phyloP scores from a whole-genome alignment of 495 filamentous ascomycete genomes.

The Penicillium longicatenatum region DNA sequence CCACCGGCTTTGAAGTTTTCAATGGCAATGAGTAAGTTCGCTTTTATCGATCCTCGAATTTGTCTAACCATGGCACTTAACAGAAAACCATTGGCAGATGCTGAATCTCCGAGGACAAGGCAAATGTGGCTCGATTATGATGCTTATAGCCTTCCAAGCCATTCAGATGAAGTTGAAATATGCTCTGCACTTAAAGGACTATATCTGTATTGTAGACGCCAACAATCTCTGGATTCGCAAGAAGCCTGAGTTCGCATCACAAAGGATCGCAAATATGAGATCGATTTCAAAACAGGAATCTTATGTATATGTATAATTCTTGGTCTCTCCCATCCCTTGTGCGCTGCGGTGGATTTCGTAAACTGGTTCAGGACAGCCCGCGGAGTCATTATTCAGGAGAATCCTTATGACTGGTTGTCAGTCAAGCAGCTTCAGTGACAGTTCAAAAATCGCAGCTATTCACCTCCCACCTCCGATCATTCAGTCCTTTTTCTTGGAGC shows the following conservation, averaged over 20 bases:
- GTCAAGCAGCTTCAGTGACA: constrained; percentile 21
- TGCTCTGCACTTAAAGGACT: constrained; percentile 28
- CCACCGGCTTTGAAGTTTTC: constrained; percentile 27
- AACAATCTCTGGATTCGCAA: constrained; percentile 22
- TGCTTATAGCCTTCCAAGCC: constrained; percentile 27
- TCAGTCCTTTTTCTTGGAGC: constrained; percentile 8
- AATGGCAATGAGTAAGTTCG: constrained; percentile 33
- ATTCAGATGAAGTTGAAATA: constrained; percentile 32
- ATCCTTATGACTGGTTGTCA: constrained; percentile 13
- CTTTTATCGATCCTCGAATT: constrained; percentile 27
- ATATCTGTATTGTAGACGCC: constrained; percentile 29
- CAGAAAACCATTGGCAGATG: constrained; percentile 35
- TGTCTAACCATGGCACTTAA: constrained; percentile 25
- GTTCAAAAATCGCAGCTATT: constrained; percentile 14
- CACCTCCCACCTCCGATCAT: constrained; percentile 5
- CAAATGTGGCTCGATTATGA: constrained; percentile 39
- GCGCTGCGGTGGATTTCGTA: constrained; percentile 11
- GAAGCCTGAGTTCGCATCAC: constrained; percentile 22
- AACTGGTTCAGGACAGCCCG: constrained; percentile 13
- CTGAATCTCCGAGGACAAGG: constrained; percentile 41
- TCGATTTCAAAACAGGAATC: constrained; percentile 15
- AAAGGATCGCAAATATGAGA: constrained; percentile 3
- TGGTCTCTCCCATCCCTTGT: constrained; percentile 9
- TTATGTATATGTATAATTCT: constrained; percentile 12
- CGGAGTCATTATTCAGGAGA: constrained; percentile 12